Base-by-base conservation (phyloP, 257 asterid species). In the Rhazya stricta region DNA sequence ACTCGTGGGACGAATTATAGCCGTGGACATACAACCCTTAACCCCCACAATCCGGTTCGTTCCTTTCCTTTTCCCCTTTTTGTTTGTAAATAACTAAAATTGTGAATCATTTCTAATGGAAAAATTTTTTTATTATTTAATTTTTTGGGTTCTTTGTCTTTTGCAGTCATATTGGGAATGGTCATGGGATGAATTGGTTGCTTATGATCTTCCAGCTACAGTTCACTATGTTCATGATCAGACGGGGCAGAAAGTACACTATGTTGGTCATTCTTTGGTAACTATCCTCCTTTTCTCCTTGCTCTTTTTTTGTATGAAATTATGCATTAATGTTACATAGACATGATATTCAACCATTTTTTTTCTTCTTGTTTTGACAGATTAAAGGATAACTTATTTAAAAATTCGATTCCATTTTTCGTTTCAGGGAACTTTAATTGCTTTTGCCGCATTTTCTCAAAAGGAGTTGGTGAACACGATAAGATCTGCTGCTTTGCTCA, bases 101-200 rank as follows among this genome's bases (percentile, higher is more conserved):
- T 71, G n/a, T 54, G 60, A 67, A 23, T 3, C 11, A 43, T 9
- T 43, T 43, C 11, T 13, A 43, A 43, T 10, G 0, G 8, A 43
- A 43, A 5, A 43, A n/a, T n/a, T n/a, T n/a, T n/a, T n/a, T n/a
- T n/a, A n/a, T n/a, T n/a, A n/a, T n/a, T 43, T 1, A 1, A 0
- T 0, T 0, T 8, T 4, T 13, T 13, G 54, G 54, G 19, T 48
- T 15, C 21, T n/a, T 37, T 41, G 4, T 58, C 4, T 50, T 67
- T 37, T 23, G 74, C 80, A 91, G 97, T 81, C 71, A 12, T 91
- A 79, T 15, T 91, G 94, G 97, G 79, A 91, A 42, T 91, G 97
- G 97, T 88, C 96, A 56, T 89, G 97, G 97, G 97, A 91, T 69
- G 97, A 91, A 87, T 75, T 91, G 71, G 94, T 82, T 36, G 85